A percentile compares a stretch with the other conserved stretches of the same genome.
Conservation (phyloP, 2,329 filamentous ascomycete genomes). For the Scleromitrula shiraiana region DNA sequence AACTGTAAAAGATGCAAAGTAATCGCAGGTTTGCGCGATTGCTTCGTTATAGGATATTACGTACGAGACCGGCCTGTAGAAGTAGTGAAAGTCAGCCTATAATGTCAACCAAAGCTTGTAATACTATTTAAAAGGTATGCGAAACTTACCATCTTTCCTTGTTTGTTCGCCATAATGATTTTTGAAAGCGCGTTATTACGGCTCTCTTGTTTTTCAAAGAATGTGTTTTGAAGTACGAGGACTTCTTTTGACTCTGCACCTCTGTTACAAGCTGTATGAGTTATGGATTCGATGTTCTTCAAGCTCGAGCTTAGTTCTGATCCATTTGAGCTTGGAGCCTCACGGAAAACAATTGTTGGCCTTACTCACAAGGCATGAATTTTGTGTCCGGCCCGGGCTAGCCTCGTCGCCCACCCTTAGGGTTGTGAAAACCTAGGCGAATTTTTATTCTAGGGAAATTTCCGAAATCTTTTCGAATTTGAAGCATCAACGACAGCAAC, state of each 20-base stretch:
- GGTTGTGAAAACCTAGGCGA: constrained; percentile 6
- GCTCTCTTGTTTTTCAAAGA: constrained; percentile 33
- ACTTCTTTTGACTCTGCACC: constrained; percentile 28
- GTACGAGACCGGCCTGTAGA: constrained; percentile 62
- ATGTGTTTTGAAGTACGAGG: constrained; percentile 27
- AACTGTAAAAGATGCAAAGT: background rate
- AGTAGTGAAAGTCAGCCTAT: constrained; percentile 49
- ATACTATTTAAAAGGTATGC: constrained; percentile 28
- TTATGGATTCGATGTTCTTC: constrained; percentile 11
- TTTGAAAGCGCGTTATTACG: constrained; percentile 31
- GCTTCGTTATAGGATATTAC: constrained; percentile 32
- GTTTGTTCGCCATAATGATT: constrained; percentile 73
- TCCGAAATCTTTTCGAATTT: constrained; percentile 8
- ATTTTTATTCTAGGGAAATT: background rate
- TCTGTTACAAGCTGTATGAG: constrained; percentile 16
- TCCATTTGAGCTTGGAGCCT: constrained; percentile 10
- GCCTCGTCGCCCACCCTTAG: constrained; percentile 8
- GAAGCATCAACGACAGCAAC: constrained; percentile 15
- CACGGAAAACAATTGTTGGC: constrained; percentile 1
- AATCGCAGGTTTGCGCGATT: constrained; percentile 29
- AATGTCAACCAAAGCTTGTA: constrained; percentile 43
- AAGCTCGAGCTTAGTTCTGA: background rate
- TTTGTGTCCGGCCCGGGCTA: constrained; percentile 8
- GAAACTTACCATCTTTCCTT: constrained; percentile 95
- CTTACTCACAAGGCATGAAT: constrained; percentile 9